Evolutionary conservation across 345 rosid genomes (phyloP), one percentile per base, ranked within the genome.

Genomic region (Populus simonii): DNA sequence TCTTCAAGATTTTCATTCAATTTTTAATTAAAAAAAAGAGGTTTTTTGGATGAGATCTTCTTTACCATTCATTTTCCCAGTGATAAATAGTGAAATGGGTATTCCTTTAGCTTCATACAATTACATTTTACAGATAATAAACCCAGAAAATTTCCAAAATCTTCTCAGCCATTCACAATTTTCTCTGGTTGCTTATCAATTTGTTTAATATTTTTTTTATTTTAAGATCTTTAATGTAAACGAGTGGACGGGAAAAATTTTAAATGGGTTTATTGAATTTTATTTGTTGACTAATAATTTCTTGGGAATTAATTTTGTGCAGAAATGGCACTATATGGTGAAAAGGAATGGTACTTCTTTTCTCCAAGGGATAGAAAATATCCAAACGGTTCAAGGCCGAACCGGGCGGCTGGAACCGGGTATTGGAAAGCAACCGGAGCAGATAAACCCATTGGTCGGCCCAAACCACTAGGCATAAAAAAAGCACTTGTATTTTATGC

Each of bases 391-490:
- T 80, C 90, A 1, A 61, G 98, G 84, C 98, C 98, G 23, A 92
- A 92, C 81, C 84, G 98, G 82, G 93, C 98, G 20, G 98, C 98
- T 0, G 97, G 97, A 68, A 84, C 77, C 36, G 97, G 98, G 35
- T 92, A 90, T 72, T 94, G 98, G 98, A 94, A 91, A 79, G 98
- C 98, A 20, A 94, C 98, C 5, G 98, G 98, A 7, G 94, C 94
- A 8, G 98, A 94, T 74, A 94, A 94, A 83, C 97, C 97, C 55
- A 88, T 94, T 1, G 97, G 98, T 0, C 88, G 86, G 62, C 98
- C 98, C 25, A 89, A 86, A 74, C 22, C 96, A 1, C 80, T 90
- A 0, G 99, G 94, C 43, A 92, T 94, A 1, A 94, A 94, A 84
- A 93, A 94, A 72, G 93, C 98, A 10, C 89, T 94, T 5, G 98